Conservation (phyloP, 441 rosid species). For the Adansonia madagascariensis region DNA sequence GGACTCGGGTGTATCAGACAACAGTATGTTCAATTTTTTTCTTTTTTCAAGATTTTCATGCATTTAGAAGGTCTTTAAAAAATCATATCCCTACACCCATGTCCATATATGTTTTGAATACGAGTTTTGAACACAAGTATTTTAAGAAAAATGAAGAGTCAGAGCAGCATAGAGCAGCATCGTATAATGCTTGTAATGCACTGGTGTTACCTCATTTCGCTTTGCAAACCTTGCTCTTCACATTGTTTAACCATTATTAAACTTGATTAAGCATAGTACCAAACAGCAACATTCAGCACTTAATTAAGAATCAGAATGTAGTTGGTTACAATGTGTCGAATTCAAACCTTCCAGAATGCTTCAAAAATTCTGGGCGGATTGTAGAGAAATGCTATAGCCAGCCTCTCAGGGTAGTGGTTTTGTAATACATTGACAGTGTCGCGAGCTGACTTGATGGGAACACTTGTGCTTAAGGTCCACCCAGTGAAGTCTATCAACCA, state of each 20-base stretch:
- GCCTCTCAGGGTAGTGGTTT: conserved; percentile 94
- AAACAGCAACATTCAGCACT: neutral
- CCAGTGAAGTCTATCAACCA: conserved; percentile 96
- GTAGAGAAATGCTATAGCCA: conserved; percentile 88
- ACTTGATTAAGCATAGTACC: neutral
- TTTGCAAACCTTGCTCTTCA: neutral
- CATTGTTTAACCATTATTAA: neutral
- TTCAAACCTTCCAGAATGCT: conserved; percentile 92
- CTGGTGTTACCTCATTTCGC: neutral
- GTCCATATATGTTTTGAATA: neutral
- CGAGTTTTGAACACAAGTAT: neutral
- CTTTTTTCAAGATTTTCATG: too few species aligned
- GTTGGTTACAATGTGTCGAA: neutral
- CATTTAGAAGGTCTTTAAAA: too few species aligned
- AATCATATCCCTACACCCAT: too few species aligned
- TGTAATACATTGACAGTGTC: conserved; percentile 74
- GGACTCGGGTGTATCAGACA: neutral
- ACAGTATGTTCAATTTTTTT: too few species aligned
- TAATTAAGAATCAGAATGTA: neutral
- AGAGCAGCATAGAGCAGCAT: neutral
- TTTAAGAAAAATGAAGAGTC: too few species aligned
- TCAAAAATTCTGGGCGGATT: conserved; percentile 93
- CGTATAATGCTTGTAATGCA: neutral
- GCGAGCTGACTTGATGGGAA: conserved; percentile 79
- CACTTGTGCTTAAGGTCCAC: conserved; percentile 71